Base-by-base conservation (phyloP, 306 rosid species). In the Macrotyloma uniflorum region DNA sequence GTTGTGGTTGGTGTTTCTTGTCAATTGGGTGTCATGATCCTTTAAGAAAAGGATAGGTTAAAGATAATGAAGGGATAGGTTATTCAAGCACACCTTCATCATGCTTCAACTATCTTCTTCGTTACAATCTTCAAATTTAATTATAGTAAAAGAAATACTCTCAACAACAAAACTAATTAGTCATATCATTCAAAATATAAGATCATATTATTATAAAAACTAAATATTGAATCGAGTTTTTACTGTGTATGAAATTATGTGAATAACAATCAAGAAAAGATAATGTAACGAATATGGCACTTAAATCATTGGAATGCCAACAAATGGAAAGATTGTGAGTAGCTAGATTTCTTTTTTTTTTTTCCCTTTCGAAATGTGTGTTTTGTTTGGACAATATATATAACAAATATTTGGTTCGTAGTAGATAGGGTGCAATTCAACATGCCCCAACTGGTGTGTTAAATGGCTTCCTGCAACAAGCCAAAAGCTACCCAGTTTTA, bases 21-120 rank as follows among this genome's bases (percentile, higher is more conserved):
- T 85, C 88, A 85, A 78, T 82, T 79, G 84, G 84, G 82, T 85
- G 86, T 82, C 86, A 76, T 65, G 62, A 62, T 84, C 67, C 67
- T 84, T 75, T 33, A 20, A 22, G 66, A 84, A 75, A 80, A 53
- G 43, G 59, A 69, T 59, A 32, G 67, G 45, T 49, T 76, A 66
- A 69, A 81, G 78, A 76, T 77, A 55, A 83, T 78, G 76, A 72
- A 58, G 50, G 22, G 13, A 50, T 67, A 49, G 22, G 59, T 19
- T 36, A 8, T 85, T 82, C 79, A 57, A 78, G 57, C 86, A 81
- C 78, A 81, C 33, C 18, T 77, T 75, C 75, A 85, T 77, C n/a
- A 78, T 81, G 81, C 51, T 76, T 64, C 82, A 71, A 65, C 35
- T 70, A 19, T 24, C 61, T 0, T 38, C 45, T 76, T 82, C 69